Conservation (phyloP, 768 basidiomycete genomes). For the Psilocybe tampanensis region DNA sequence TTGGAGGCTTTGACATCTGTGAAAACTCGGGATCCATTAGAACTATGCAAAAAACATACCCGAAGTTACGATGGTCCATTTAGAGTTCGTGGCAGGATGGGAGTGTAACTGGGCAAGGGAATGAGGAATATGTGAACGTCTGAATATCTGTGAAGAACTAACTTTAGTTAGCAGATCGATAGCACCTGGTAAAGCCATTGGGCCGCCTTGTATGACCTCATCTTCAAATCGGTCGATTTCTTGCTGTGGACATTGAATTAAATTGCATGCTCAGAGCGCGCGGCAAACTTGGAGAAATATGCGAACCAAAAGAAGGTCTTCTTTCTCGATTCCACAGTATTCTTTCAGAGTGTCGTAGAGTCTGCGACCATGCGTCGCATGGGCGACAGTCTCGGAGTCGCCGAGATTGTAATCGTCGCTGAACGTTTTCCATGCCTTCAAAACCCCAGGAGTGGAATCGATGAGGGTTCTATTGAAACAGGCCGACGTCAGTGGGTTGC, state of each 20-base stretch:
- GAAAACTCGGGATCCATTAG: neutral
- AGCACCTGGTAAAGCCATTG: slow-evolving; percentile 70
- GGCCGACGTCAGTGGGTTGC: neutral
- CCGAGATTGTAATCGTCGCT: slow-evolving; percentile 60
- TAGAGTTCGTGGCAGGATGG: slow-evolving; percentile 25
- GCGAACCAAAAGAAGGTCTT: slow-evolving; percentile 56
- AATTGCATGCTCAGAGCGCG: neutral
- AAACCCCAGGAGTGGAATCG: slow-evolving; percentile 85
- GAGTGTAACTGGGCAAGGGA: slow-evolving; percentile 29
- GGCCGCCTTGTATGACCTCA: slow-evolving; percentile 66
- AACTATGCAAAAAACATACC: slow-evolving; percentile 39
- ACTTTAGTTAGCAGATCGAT: slow-evolving; percentile 58
- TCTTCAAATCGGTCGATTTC: slow-evolving; percentile 81
- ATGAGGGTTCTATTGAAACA: slow-evolving; percentile 57
- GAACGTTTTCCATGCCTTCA: slow-evolving; percentile 76
- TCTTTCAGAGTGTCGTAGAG: slow-evolving; percentile 75
- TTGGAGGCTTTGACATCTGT: slow-evolving; percentile 58
- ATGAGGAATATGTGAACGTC: neutral
- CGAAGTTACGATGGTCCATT: slow-evolving; percentile 88
- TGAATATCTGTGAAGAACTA: neutral
- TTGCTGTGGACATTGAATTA: slow-evolving; percentile 34
- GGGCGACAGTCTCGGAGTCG: slow-evolving; percentile 46
- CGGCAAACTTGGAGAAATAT: too few relatives aligned
- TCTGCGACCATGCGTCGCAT: slow-evolving; percentile 75
- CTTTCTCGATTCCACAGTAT: slow-evolving; percentile 64